phyloP scores from a whole-genome alignment of 768 basidiomycete species.

The Mycena polygramma region DNA sequence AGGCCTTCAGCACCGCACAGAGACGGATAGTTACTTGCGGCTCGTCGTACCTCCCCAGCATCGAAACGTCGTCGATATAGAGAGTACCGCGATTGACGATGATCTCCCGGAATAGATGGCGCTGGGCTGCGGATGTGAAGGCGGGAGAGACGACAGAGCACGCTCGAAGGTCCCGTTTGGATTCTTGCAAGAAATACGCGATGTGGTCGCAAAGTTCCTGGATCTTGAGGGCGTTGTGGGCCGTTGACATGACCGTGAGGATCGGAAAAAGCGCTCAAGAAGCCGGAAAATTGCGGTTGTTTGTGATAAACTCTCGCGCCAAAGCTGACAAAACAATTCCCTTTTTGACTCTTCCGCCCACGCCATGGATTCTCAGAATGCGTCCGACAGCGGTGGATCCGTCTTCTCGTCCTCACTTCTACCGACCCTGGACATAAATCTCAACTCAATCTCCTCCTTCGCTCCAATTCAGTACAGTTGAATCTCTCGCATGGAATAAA shows the following conservation, averaged over 20 bases:
- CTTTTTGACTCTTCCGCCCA: too few relatives aligned
- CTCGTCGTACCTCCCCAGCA: conserved; percentile 14
- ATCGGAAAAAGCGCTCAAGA: too few relatives aligned
- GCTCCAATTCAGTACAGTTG: too few relatives aligned
- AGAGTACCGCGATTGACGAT: conserved; percentile 24
- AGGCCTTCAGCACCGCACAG: conserved; percentile 11
- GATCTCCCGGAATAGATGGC: conserved; percentile 21
- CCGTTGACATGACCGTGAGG: background rate
- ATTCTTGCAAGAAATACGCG: background rate
- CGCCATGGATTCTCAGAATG: too few relatives aligned
- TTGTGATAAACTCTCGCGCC: too few relatives aligned
- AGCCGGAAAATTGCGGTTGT: too few relatives aligned
- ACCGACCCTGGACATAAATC: too few relatives aligned
- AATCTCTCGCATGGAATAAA: too few relatives aligned
- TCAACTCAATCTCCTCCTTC: too few relatives aligned
- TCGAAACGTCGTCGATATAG: conserved; percentile 8
- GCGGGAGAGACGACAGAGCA: conserved; percentile 3
- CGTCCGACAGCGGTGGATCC: too few relatives aligned
- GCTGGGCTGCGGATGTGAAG: conserved; percentile 20
- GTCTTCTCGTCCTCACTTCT: too few relatives aligned
- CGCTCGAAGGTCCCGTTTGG: conserved; percentile 11
- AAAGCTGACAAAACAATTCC: too few relatives aligned
- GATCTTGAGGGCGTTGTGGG: background rate
- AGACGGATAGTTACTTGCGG: background rate
- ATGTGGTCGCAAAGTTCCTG: conserved; percentile 18